Evolutionary conservation across 1,284 basidiomycete genomes (phyloP).

Genomic region (Sporisorium exsertum): DNA sequence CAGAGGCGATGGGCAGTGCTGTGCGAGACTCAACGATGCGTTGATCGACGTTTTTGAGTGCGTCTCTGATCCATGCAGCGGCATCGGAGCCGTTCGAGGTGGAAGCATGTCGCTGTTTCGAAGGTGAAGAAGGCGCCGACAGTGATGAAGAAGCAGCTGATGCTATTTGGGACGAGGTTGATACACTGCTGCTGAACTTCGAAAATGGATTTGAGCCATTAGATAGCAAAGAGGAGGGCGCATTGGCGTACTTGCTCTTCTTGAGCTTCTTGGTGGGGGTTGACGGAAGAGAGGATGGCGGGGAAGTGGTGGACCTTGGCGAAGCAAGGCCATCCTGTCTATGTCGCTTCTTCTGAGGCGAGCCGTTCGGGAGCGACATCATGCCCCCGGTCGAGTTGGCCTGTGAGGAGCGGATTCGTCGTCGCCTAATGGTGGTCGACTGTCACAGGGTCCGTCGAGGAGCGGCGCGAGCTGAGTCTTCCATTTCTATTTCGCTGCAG

Average conservation of each 20-base stretch:
- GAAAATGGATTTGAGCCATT: slow-evolving; percentile 12
- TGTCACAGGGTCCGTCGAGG: neutral
- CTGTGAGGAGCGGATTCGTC: neutral
- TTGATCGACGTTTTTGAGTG: slow-evolving; percentile 39
- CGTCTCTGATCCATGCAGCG: slow-evolving; percentile 29
- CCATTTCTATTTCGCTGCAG: neutral
- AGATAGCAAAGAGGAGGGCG: slow-evolving; percentile 12
- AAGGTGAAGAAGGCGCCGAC: slow-evolving; percentile 16
- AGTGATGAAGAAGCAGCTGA: neutral
- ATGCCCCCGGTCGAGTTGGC: neutral
- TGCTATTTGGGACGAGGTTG: neutral
- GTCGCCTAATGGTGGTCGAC: neutral
- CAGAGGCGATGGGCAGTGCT: slow-evolving; percentile 60
- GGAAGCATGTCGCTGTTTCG: slow-evolving; percentile 7
- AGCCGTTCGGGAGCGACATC: slow-evolving; percentile 14
- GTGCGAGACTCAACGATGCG: slow-evolving; percentile 42
- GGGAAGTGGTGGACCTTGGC: slow-evolving; percentile 21
- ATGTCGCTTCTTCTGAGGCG: slow-evolving; percentile 25
- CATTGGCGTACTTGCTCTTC: slow-evolving; percentile 53
- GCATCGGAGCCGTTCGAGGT: slow-evolving; percentile 9
- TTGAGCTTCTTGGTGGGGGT: slow-evolving; percentile 39
- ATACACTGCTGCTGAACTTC: slow-evolving; percentile 1
- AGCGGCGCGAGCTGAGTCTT: slow-evolving; percentile 1
- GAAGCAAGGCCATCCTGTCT: slow-evolving; percentile 12
- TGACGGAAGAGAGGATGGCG: slow-evolving; percentile 18